Evolutionary conservation across 129 eudicot genomes (phyloP), one percentile per base, ranked within the genome.

Genomic region (Arctium lappa): DNA sequence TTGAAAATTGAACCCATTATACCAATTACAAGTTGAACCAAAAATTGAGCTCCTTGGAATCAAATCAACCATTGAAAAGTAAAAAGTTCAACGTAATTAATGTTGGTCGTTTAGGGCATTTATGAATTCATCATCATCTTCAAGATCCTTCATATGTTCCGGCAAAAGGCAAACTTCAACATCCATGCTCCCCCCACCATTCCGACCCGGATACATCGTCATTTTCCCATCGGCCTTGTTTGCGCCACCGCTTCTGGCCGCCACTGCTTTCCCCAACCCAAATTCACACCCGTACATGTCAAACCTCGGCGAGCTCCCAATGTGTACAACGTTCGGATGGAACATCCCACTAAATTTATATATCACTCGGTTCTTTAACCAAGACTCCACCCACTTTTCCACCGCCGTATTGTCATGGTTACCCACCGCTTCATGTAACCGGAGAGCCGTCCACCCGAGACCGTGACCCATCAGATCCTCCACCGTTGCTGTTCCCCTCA

Each of bases 231-330:
- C 91, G 27, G 7, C 34, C 78, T 78, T 80, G 15, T 84, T 87
- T 0, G 13, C 63, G 5, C 29, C 10, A 5, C 93, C 91, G 34
- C 88, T 82, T 60, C 89, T 69, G n/a, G 73, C 84, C 9, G 82
- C 91, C 32, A 90, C 77, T 16, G 91, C 82, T 48, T 71, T 87
- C 15, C 93, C 93, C 85, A 87, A 81, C 63, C 89, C 93, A 16
- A 89, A 87, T 11, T 87, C 89, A 37, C 82, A 82, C 12, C 83
- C 86, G n/a, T 89, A 87, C 75, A 87, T 81, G 16, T 85, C 81
- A 73, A 84, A 87, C 71, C 90, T 53, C 3, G 90, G 88, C 0
- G 90, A 89, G 53, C 88, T 82, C 76, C 82, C 83, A 10, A 83
- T 10, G 2, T 37, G 27, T 8, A 80, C 42, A 37, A 3, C 3